These are phyloP conservation scores for Botrytis deweyae DNA, from an alignment of 2,329 filamentous ascomycete genomes.

Conservation along the genomic window DNA sequence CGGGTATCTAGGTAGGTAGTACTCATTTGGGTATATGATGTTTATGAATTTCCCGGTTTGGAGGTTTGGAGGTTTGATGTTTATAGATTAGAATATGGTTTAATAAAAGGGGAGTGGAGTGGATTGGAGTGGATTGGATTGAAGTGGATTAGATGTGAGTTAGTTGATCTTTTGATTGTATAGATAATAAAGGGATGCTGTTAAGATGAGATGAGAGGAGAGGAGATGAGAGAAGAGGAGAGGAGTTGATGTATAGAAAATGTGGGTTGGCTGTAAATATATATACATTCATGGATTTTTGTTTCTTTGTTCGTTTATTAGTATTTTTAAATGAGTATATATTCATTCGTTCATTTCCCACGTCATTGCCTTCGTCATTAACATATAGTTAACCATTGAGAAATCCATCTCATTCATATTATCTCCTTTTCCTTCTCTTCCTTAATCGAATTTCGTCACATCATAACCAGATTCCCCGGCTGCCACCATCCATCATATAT, in stretches of 20 bases:
- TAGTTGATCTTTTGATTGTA: neutral
- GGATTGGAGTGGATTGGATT: neutral
- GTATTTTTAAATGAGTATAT: too few species aligned
- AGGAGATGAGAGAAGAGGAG: too few species aligned
- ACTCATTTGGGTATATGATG: too few species aligned
- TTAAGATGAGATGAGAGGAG: too few species aligned
- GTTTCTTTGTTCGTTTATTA: neutral
- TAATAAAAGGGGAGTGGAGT: neutral
- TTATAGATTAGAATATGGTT: too few species aligned
- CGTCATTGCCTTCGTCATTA: fast-evolving
- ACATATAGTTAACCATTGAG: neutral
- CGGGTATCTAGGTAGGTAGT: too few species aligned
- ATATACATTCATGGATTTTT: neutral
- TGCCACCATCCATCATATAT: neutral
- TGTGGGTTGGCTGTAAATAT: neutral
- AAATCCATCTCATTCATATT: neutral
- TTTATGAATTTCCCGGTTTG: too few species aligned
- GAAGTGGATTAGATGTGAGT: too few species aligned
- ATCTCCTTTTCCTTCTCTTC: neutral
- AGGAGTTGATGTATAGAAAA: neutral
- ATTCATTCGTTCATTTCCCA: too few species aligned
- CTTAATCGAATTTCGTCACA: neutral
- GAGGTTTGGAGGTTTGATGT: too few species aligned
- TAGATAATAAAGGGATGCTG: neutral
- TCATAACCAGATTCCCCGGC: neutral